Percentiles rank a stretch among this genome's conserved stretches.
phyloP scores from a whole-genome alignment of 2,329 filamentous ascomycete genomes.

The Colletotrichum paranaense region DNA sequence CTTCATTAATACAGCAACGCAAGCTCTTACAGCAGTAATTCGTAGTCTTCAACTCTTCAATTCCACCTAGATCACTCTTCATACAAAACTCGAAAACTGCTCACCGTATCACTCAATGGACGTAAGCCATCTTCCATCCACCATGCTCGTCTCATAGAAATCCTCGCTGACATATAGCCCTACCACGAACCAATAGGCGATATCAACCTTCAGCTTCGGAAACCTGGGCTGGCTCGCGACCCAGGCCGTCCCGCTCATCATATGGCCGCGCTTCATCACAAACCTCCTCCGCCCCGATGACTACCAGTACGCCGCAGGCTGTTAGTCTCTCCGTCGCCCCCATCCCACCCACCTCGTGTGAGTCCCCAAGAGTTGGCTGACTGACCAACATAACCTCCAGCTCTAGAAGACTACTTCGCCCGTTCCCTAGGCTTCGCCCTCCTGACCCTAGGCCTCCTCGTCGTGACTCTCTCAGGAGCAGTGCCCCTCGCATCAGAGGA shows the following conservation, averaged over 20 bases:
- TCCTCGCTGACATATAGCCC: neutral
- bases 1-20: neutral
- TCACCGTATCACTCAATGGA: conserved; percentile 39
- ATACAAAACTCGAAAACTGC: neutral
- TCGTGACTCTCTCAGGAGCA: conserved; percentile 76
- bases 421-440: conserved; percentile 77
- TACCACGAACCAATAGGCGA: conserved; percentile 49
- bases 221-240: conserved; percentile 62
- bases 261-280: conserved; percentile 60
- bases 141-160: neutral
- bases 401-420: conserved; percentile 78
- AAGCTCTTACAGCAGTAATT: neutral
- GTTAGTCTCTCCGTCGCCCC: conserved; percentile 39
- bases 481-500: conserved; percentile 71
- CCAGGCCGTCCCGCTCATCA: conserved; percentile 59
- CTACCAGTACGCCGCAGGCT: conserved; percentile 39
- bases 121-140: conserved; percentile 36
- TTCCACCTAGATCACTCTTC: neutral
- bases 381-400: conserved; percentile 46
- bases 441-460: conserved; percentile 71
- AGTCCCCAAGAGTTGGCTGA: neutral
- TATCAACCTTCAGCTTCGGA: conserved; percentile 62
- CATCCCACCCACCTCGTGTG: neutral
- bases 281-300: conserved; percentile 53
- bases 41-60: no score